Percentiles rank a stretch among this genome's conserved stretches.
Conservation (phyloP, 1,139 yeast genomes). For the Candida sp. region DNA sequence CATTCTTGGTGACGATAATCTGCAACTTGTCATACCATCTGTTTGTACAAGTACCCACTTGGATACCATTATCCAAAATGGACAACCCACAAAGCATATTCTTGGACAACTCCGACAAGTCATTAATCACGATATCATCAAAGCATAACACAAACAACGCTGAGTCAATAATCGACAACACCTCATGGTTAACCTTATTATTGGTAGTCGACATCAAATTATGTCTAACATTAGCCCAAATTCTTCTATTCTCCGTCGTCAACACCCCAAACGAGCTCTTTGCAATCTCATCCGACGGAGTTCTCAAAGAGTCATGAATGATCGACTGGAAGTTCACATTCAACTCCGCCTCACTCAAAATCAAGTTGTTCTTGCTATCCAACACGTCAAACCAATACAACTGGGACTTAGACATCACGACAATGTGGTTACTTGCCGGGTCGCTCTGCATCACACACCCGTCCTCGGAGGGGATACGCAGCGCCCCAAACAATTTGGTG, state of each 20-base stretch:
- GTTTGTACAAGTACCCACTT: conserved; percentile 92
- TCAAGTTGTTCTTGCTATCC: conserved; percentile 69
- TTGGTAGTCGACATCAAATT: conserved; percentile 37
- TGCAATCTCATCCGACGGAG: conserved; percentile 70
- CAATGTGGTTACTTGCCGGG: conserved; percentile 73
- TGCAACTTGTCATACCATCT: conserved; percentile 96
- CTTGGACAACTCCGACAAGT: conserved; percentile 71
- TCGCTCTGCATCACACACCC: conserved; percentile 92
- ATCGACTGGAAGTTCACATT: conserved; percentile 77
- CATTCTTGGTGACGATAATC: conserved; percentile 87
- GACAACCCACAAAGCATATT: conserved; percentile 90
- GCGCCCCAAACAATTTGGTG: conserved; percentile 81
- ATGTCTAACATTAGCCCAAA: conserved; percentile 80
- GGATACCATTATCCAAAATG: conserved; percentile 81
- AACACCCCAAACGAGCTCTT: conserved; percentile 87
- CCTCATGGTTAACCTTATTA: conserved; percentile 63
- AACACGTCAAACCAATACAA: conserved; percentile 94
- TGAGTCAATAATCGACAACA: conserved; percentile 74
- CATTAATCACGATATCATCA: conserved; percentile 74
- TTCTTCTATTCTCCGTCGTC: conserved; percentile 85
- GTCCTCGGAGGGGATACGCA: conserved; percentile 76
- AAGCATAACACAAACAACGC: conserved; percentile 83
- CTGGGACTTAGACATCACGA: conserved; percentile 85
- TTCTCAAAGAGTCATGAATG: conserved; percentile 67
- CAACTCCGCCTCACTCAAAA: conserved; percentile 75